Evolutionary conservation across 495 filamentous ascomycete genomes (phyloP), one percentile per base, ranked within the genome.

Genomic region (Trichocladium antarcticum): DNA sequence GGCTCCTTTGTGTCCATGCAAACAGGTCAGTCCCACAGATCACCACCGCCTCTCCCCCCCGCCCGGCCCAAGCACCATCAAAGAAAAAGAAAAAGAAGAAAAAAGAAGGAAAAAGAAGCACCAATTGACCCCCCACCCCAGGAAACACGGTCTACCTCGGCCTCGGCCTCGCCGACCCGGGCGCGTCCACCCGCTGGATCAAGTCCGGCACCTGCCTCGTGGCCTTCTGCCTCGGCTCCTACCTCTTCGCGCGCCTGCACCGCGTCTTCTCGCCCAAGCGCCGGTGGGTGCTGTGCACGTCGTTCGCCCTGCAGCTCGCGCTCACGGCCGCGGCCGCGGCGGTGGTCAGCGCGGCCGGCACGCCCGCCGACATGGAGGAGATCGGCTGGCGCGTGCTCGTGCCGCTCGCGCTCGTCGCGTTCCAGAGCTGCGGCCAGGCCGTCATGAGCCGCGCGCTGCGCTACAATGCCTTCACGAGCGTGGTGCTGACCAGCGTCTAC

Each of bases 1-100:
- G 82, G 82, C 11, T 78, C 79, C 1, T 87, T 88, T 56, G 82
- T 84, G 20, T 82, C 78, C 55, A 87, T 88, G 84, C 83, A 88
- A 57, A 87, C 83, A 20, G 83, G 83, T 70, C 29, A 7, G 59
- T 40, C 19, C 22, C 8, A 19, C 19, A 2, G 1, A 35, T 14
- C 17, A 35, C 16, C 20, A 45, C n/a, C 10, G n/a, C 17, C 1
- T 10, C 10, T 15, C 15, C 15, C 34, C 5, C 20, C 20, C 36
- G 9, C 8, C 8, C 1, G n/a, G 12, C 19, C n/a, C n/a, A n/a
- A n/a, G n/a, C n/a, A n/a, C n/a, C n/a, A n/a, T n/a, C n/a, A n/a
- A n/a, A n/a, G n/a, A n/a, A n/a, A n/a, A n/a, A n/a, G n/a, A n/a
- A n/a, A n/a, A n/a, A n/a, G n/a, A n/a, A n/a, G n/a, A n/a, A n/a